Conservation (phyloP, 2,329 filamentous ascomycete genomes). For the Apiospora koreana region DNA sequence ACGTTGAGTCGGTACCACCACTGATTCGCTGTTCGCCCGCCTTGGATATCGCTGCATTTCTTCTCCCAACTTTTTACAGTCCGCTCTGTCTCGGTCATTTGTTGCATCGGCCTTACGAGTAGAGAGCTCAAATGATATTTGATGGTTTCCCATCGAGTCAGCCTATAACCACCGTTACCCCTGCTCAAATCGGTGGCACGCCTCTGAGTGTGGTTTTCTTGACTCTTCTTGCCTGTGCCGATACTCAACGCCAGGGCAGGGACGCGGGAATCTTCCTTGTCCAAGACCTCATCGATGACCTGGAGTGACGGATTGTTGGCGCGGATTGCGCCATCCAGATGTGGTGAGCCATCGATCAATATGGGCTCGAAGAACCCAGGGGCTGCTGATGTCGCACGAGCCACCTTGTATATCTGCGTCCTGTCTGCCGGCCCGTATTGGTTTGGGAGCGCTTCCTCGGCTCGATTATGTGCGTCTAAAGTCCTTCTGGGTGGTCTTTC, state of each 20-base stretch:
- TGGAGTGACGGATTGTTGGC: background rate
- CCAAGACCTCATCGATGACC: background rate
- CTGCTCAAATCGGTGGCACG: too few species aligned
- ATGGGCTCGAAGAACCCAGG: background rate
- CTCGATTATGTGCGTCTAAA: too few species aligned
- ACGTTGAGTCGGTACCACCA: background rate
- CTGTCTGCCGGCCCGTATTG: too few species aligned
- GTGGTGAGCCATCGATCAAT: background rate
- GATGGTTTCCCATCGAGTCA: too few species aligned
- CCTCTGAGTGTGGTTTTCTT: too few species aligned
- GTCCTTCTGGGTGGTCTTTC: background rate
- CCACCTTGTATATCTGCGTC: background rate
- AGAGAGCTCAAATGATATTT: too few species aligned
- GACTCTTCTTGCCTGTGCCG: background rate
- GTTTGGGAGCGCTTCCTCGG: too few species aligned
- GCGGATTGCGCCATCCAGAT: background rate
- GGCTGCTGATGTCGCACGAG: background rate
- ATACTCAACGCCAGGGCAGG: background rate
- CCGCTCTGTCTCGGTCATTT: background rate
- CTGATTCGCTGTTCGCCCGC: background rate
- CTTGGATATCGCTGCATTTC: background rate
- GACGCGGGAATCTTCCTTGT: background rate
- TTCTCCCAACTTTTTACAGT: background rate
- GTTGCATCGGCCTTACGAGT: too few species aligned
- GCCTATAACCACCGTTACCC: too few species aligned